Evolutionary conservation across 176 grass and related monocot species (phyloP), one percentile per base, ranked within the genome.

Genomic region (Cymbopogon citratus): DNA sequence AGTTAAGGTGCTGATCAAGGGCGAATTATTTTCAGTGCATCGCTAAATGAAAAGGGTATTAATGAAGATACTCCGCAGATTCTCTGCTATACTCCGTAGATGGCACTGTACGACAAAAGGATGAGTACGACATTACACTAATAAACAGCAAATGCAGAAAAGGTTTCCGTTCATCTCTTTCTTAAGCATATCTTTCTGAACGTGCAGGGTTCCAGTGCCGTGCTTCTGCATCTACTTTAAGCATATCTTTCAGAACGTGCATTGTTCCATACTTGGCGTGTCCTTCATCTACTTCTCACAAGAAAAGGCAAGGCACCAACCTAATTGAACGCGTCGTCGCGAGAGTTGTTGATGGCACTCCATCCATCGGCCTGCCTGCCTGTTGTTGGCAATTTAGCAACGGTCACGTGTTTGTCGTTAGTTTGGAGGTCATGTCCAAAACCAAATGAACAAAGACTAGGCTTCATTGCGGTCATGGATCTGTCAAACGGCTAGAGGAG

Each of bases 401-500:
- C 16, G 36, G 21, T 81, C 54, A 56, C 78, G 63, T 72, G 77
- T 59, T 36, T 71, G 65, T 38, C 34, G 64, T 85, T 45, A 64
- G 65, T 57, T 56, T 1, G 26, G 46, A 36, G 65, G 72, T 66
- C 78, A 9, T 46, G 49, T 56, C 66, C 7, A 27, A 43, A 69
- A n/a, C 21, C 23, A 61, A 77, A 82, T 52, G 19, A 29, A 57
- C 21, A 25, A 1, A 66, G 66, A 19, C 5, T 25, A 76, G 38
- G 59, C 44, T 54, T 65, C 24, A 33, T 65, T 75, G 38, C 18
- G 69, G 46, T 24, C 48, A 69, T 61, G 48, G 48, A 15, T 69
- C 25, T 54, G 72, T 81, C 82, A 31, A 74, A 39, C 54, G 25
- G 24, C 61, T 76, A 71, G 52, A 77, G 43, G 82, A 60, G 66